Evolutionary conservation across 2,329 filamentous ascomycete species (phyloP), one percentile per base, ranked within the genome.

Genomic region (Rhynchosporium graminicola): DNA sequence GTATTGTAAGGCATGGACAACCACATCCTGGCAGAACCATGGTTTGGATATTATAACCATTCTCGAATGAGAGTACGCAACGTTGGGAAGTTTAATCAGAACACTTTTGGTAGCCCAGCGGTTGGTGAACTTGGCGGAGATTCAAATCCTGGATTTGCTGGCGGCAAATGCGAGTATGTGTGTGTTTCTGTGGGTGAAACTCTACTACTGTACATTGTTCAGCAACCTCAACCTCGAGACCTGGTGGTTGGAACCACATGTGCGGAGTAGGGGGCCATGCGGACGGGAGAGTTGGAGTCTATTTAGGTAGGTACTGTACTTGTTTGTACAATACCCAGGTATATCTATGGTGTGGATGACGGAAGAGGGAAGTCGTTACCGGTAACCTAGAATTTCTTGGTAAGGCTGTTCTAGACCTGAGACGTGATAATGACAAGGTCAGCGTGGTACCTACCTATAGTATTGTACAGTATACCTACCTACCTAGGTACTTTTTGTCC

Each of bases 131-230:
- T 26, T 38, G 7, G 58, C 36, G 50, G 2, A 46, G 58, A 51
- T 9, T 31, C 26, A 12, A 50, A 51, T 29, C 12, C 13, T 33
- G 28, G 48, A 45, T 60, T 60, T 54, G 26, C 40, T 52, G 58
- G 58, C 58, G 58, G 47, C 58, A 60, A 46, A 43, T 38, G 58
- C 58, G 58, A 60, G 42, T 60, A 52, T 10, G 38, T 52, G 42
- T 47, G 42, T 47, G 13, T 43, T 51, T 59, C 40, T 29, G 45
- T 36, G 42, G 45, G 47, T 29, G 38, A 28, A 46, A 46, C 40
- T 46, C 40, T 46, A 46, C 40, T 46, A 46, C 20, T 28, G 33
- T 42, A 38, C 5, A n/a, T 20, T 20, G 20, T 20, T 20, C 12
- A 31, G n/a, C 7, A 10, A 36, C 8, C 10, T 31, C 20, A 50